Percentiles rank a stretch among this genome's conserved stretches.
Evolutionary conservation across 257 asterid species (phyloP).

Genomic region (Jaltomata sinuosa): DNA sequence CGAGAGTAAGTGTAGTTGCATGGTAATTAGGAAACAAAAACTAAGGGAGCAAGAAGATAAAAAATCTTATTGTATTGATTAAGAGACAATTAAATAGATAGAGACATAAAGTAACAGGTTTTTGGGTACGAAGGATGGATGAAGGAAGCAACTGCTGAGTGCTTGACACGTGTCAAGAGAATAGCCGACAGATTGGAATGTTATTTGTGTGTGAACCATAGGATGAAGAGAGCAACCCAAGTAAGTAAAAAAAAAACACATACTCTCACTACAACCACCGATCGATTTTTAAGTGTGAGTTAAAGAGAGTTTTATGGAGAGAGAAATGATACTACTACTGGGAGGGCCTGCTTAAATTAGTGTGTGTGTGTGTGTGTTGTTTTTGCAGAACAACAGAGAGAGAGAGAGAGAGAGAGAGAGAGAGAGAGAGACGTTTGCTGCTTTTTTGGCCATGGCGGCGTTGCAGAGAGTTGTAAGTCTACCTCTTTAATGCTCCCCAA

Average conservation of each 20-base stretch:
- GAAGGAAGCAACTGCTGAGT: conserved; percentile 40
- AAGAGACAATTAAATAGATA: conserved; percentile 8
- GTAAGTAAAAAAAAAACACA: background rate
- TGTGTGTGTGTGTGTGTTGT: conserved; percentile 3
- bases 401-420: background rate
- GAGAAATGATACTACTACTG: background rate
- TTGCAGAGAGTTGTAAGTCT: conserved; percentile 80
- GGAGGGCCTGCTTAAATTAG: conserved; percentile 4
- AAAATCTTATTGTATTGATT: background rate
- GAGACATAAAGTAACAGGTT: conserved; percentile 80
- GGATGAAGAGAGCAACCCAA: background rate
- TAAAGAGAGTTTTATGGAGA: background rate
- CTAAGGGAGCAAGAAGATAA: conserved; percentile 1
- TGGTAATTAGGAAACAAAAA: conserved; percentile 2
- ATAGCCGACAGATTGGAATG: conserved; percentile 6
- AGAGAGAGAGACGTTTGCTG: conserved; percentile 22
- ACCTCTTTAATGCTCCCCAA: conserved; percentile 40
- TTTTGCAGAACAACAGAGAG: background rate
- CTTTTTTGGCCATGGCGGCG: conserved; percentile 86
- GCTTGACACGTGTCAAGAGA: conserved; percentile 29
- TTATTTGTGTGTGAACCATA: background rate
- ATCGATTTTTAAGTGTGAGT: background rate
- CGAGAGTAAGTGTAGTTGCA: background rate
- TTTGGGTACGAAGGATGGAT: conserved; percentile 55
- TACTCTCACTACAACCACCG: background rate